phyloP scores from a whole-genome alignment of 176 grass and related monocot genomes.

The Neostapfia colusana region DNA sequence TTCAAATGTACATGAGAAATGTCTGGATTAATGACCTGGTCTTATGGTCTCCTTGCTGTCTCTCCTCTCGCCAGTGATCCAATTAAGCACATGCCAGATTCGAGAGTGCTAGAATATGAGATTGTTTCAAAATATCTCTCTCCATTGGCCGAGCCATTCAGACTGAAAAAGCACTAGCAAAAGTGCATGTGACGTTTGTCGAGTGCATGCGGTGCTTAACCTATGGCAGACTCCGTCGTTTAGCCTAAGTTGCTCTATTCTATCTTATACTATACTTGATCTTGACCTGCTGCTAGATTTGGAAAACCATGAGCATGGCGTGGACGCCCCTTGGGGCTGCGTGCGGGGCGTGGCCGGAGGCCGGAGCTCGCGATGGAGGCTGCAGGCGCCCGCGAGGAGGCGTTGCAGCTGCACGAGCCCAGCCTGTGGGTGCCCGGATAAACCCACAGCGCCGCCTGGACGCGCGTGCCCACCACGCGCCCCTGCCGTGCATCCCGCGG shows the following conservation, averaged over 20 bases:
- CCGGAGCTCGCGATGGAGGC: background rate
- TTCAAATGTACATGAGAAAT: conserved; percentile 13
- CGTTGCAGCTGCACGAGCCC: conserved; percentile 12
- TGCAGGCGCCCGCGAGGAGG: background rate
- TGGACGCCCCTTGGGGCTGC: background rate
- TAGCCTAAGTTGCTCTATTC: background rate
- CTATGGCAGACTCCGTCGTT: background rate
- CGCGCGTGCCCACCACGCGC: conserved; percentile 33
- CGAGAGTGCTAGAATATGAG: background rate
- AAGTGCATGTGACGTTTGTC: background rate
- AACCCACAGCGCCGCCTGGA: conserved; percentile 9
- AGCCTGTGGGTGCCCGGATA: background rate
- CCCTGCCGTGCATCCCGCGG: background rate
- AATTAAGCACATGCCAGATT: background rate
- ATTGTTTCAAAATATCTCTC: background rate
- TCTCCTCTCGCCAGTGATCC: background rate
- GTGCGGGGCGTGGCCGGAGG: background rate
- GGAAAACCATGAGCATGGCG: too few species aligned
- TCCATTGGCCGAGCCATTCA: background rate
- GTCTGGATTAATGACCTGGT: background rate
- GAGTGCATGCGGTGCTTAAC: background rate
- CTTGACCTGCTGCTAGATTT: background rate
- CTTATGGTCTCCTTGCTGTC: background rate
- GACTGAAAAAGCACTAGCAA: background rate
- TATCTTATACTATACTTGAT: background rate